These are phyloP conservation scores for Ocimum tenuiflorum DNA, from an alignment of 257 asterid species.

Conservation along the genomic window DNA sequence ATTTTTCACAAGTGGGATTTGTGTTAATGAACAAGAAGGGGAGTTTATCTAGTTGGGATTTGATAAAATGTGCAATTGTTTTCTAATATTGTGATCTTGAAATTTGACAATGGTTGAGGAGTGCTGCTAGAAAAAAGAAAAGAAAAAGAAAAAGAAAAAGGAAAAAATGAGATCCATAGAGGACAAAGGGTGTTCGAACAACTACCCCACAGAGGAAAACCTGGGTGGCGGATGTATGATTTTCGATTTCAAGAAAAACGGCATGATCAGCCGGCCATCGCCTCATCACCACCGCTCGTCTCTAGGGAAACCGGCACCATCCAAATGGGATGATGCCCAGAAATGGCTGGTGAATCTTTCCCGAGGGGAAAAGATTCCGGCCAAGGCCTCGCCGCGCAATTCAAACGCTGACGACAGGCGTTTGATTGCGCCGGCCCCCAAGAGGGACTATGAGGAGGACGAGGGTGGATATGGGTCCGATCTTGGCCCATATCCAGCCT, in stretches of 20 bases:
- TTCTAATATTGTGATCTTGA: not conserved
- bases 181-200: slow-evolving; percentile 63
- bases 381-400: slow-evolving; percentile 68
- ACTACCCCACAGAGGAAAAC: slow-evolving; percentile 42
- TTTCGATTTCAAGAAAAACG: slow-evolving; percentile 61
- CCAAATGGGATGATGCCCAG: slow-evolving; percentile 98
- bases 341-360: slow-evolving; percentile 92
- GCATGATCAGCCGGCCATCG: slow-evolving; percentile 37
- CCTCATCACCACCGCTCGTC: slow-evolving; percentile 52
- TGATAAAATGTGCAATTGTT: not conserved
- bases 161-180: slow-evolving; percentile 78
- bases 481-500: slow-evolving; percentile 9
- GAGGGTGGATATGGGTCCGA: slow-evolving; percentile 22
- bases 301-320: slow-evolving; percentile 76
- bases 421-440: slow-evolving; percentile 55
- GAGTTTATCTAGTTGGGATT: not conserved
- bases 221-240: slow-evolving; percentile 29
- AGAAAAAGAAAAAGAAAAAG: slow-evolving; percentile 1
- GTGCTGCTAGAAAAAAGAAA: not conserved
- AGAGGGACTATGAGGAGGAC: slow-evolving; percentile 48
- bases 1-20: no score
- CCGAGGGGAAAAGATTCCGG: slow-evolving; percentile 45
- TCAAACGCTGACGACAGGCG: slow-evolving; percentile 88
- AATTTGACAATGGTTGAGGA: not conserved
- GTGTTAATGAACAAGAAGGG: not conserved